Evolutionary conservation across 148 eudicot genomes (phyloP), one percentile per base, ranked within the genome.

Genomic region (Euryodendron excelsum): DNA sequence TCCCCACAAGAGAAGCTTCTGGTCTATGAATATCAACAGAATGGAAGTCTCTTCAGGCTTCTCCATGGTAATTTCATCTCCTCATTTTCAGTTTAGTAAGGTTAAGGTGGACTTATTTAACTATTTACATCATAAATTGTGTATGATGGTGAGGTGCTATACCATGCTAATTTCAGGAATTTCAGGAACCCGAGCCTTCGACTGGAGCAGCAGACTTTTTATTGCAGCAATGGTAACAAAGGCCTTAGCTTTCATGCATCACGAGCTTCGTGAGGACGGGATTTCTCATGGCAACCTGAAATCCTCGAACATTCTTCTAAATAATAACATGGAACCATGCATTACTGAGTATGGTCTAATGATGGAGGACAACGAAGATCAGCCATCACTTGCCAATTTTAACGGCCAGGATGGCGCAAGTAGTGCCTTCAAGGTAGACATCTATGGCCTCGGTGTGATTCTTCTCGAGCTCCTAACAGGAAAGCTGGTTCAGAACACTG

Each of bases 391-490:
- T 48, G 53, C 53, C 53, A 48, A 14, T 48, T 48, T 14, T 13
- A 14, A 48, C 17, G 15, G 14, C 53, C n/a, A n/a, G n/a, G n/a
- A n/a, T n/a, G n/a, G n/a, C n/a, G n/a, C n/a, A n/a, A n/a, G n/a
- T n/a, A 14, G 4, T 6, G 72, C 59, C 27, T 85, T 85, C 77
- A 73, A 82, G 72, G 77, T 53, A 21, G 90, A 87, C 34, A 61
- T 80, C 8, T 79, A 85, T 45, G 83, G 81, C 4, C 82, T 87
- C 8, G 90, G 90, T 1, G 84, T 83, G 55, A 80, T 87, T 36
- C 86, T 87, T 27, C 85, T 87, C 2, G 90, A 87, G 79, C 78
- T 87, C 8, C 80, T 85, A 0, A 87, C 90, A 12, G 90, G 89
- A 36, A 82, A 81, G 58, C 36, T 58, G 80, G 85, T 69, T 6